Evolutionary conservation across 306 rosid genomes (phyloP), one percentile per base, ranked within the genome.

Genomic region (Lagenaria siceraria): DNA sequence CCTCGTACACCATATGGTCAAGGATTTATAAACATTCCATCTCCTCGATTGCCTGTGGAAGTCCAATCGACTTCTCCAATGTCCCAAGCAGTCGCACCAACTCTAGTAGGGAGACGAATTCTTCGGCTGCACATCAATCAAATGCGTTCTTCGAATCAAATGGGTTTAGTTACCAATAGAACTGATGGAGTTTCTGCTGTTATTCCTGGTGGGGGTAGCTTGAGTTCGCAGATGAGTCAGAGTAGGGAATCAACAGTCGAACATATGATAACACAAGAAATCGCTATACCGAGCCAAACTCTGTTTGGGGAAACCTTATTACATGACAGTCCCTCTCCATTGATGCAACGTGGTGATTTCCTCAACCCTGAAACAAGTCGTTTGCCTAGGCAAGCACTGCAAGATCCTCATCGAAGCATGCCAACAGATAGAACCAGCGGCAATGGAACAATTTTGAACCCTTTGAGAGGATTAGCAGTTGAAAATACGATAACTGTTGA

Each of bases 81-180:
- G 40, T 78, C 93, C 55, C 92, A 96, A 82, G 86, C 88, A 21
- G 96, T 89, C 71, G 97, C 97, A 33, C 94, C 97, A 9, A 96
- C 99, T 62, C 77, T 96, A 70, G 85, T 90, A 48, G 86, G 89
- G 82, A 87, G 99, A 75, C 96, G 97, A 17, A 52, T 88, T 89
- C 83, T 89, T 74, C 96, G 88, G 77, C 93, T 90, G 21, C 97
- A 89, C 22, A 91, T 95, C 82, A 97, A 90, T 9, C 91, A 90
- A 17, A 71, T 90, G 73, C 87, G 84, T 56, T 84, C 89, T 52
- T 75, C 64, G 3, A 91, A 80, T 80, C 88, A 92, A 79, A 84
- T 86, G 86, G 70, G 74, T 63, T 77, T 82, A 75, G 63, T 84
- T 46, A 78, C 83, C 59, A 82, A 82, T 81, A 85, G 92, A 80